Conservation (phyloP, 2,329 filamentous ascomycete species). For the Aureobasidium sp. region DNA sequence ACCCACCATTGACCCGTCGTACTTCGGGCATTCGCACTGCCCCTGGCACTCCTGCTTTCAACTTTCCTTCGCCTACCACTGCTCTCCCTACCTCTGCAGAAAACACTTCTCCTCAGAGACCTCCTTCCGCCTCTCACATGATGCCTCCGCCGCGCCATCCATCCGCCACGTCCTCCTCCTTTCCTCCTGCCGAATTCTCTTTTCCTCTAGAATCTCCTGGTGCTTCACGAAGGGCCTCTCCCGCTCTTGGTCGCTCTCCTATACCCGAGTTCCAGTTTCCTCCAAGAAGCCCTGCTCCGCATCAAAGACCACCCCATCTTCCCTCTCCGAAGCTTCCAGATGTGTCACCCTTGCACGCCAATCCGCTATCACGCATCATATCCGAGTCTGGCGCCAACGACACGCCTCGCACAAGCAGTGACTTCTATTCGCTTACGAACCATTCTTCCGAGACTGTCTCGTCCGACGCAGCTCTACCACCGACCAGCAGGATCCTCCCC, state of each 20-base stretch:
- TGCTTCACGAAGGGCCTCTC: not conserved
- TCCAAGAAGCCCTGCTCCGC: not conserved
- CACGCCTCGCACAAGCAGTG: constrained; percentile 84
- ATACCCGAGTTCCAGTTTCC: constrained; percentile 27
- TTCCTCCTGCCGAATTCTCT: constrained; percentile 6
- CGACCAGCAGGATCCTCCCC: constrained; percentile 45
- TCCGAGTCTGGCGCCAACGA: constrained; percentile 68
- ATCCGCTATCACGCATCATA: constrained; percentile 61
- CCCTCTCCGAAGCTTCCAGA: not conserved
- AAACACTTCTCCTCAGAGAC: not conserved
- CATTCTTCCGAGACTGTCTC: constrained; percentile 88
- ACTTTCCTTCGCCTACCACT: constrained; percentile 1
- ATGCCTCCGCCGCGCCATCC: constrained; percentile 3
- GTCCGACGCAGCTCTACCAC: constrained; percentile 56
- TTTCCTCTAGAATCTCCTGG: not conserved
- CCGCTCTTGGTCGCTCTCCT: not conserved
- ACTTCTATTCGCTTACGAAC: constrained; percentile 93
- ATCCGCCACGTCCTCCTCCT: not conserved
- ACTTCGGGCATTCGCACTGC: constrained; percentile 22
- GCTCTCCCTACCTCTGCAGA: not conserved
- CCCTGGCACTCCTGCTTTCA: constrained; percentile 16
- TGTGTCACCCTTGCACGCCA: constrained; percentile 17
- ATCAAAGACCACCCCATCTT: not conserved
- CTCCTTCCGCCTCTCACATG: constrained; percentile 1
- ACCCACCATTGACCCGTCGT: constrained; percentile 27